These are phyloP conservation scores for Sugiyamaella paludigena DNA, from an alignment of 1,139 yeast species.

Conservation along the genomic window DNA sequence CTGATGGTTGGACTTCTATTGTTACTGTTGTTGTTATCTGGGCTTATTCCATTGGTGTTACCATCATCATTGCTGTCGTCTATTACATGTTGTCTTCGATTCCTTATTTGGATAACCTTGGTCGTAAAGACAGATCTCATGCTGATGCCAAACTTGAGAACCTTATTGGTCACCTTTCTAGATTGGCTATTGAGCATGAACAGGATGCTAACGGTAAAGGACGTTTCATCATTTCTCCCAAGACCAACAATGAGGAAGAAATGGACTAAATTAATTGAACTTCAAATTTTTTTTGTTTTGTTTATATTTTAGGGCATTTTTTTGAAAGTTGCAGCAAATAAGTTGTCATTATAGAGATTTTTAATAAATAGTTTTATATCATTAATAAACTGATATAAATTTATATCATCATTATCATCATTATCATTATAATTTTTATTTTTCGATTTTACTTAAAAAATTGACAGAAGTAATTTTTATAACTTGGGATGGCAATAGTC, in stretches of 20 bases:
- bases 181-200: constrained; percentile 41
- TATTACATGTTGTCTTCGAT: constrained; percentile 66
- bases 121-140: constrained; percentile 35
- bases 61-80: constrained; percentile 95
- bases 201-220: constrained; percentile 33
- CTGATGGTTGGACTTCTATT: constrained; percentile 92
- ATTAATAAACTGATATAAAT: too few relatives aligned
- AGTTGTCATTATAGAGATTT: too few relatives aligned
- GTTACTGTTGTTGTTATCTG: constrained; percentile 92
- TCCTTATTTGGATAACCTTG: constrained; percentile 35
- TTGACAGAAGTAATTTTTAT: too few relatives aligned
- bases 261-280: constrained; percentile 18
- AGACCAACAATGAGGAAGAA: constrained; percentile 40
- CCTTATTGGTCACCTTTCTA: constrained; percentile 39
- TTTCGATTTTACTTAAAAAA: too few relatives aligned
- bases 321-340: constrained; percentile 6
- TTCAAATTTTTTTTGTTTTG: constrained; percentile 2
- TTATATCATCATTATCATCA: too few relatives aligned
- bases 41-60: constrained; percentile 94
- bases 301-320: constrained; percentile 10
- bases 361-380: too few relatives aligned
- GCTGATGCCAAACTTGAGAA: constrained; percentile 38
- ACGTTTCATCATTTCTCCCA: constrained; percentile 36
- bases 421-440: too few relatives aligned
- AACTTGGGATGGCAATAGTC: too few relatives aligned